phyloP scores from a whole-genome alignment of 2,329 filamentous ascomycete species.

The Penicillium italicum region DNA sequence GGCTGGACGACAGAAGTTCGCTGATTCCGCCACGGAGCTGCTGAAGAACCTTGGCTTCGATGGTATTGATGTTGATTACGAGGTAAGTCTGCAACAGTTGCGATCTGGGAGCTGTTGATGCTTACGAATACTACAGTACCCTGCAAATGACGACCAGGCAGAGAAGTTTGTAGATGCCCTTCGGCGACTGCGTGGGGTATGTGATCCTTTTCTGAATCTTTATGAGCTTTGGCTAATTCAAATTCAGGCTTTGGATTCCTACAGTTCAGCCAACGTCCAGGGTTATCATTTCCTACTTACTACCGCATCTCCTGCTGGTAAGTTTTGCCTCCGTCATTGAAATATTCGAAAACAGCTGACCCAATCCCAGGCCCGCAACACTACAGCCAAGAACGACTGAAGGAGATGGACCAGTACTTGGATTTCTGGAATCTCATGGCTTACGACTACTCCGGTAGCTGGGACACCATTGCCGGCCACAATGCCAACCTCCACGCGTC shows the following conservation, averaged over 20 bases:
- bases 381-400: constrained; percentile 44
- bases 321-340: background rate
- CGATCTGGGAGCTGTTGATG: background rate
- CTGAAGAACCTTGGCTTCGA: constrained; percentile 73
- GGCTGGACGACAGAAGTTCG: constrained; percentile 60
- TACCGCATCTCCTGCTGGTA: constrained; percentile 46
- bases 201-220: background rate
- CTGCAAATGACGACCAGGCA: constrained; percentile 32
- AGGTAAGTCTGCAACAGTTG: constrained; percentile 23
- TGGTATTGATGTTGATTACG: constrained; percentile 44
- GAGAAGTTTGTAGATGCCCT: constrained; percentile 37
- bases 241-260: constrained; percentile 40
- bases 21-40: constrained; percentile 65
- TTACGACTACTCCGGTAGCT: constrained; percentile 81
- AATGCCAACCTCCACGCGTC: constrained; percentile 73
- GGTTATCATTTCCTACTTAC: constrained; percentile 46
- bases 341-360: background rate
- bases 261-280: constrained; percentile 38
- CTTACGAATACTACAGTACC: constrained; percentile 26
- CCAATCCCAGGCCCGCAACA: constrained; percentile 39
- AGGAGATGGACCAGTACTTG: constrained; percentile 46
- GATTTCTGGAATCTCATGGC: constrained; percentile 66
- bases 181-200: constrained; percentile 30
- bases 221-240: background rate
- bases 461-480: constrained; percentile 70